A percentile compares a stretch with the other conserved stretches of the same genome.
Conservation (phyloP, 495 filamentous ascomycete species). For the Hypoxylon fuscum region DNA sequence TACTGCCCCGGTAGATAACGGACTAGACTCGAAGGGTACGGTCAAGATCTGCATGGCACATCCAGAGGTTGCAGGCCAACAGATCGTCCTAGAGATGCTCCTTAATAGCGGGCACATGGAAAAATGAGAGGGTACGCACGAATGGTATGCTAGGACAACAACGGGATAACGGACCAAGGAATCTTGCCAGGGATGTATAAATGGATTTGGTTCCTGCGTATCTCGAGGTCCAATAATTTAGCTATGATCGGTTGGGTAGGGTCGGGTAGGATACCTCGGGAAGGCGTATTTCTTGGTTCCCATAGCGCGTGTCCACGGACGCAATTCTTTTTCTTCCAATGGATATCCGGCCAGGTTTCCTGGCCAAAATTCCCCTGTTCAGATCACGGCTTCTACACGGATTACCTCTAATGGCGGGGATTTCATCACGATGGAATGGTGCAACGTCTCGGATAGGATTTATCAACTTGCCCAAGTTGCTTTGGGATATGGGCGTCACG, state of each 20-base stretch:
- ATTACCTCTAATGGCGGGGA: slow-evolving; percentile 1
- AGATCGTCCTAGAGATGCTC: slow-evolving; percentile 90
- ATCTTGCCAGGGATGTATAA: background rate
- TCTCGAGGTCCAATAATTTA: background rate
- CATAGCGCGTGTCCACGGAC: slow-evolving; percentile 2
- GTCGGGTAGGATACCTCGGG: slow-evolving; percentile 12
- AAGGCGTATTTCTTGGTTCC: slow-evolving; percentile 1
- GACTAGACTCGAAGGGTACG: slow-evolving; percentile 62
- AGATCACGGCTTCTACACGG: background rate
- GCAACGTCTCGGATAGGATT: background rate
- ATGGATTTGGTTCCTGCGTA: too few species aligned
- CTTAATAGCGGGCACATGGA: slow-evolving; percentile 95
- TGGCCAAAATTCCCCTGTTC: slow-evolving; percentile 21
- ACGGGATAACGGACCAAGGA: slow-evolving; percentile 7
- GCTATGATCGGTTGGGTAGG: background rate
- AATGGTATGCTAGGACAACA: slow-evolving; percentile 10
- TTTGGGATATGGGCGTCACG: slow-evolving; percentile 1
- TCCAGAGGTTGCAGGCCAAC: slow-evolving; percentile 79
- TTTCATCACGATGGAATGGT: slow-evolving; percentile 9
- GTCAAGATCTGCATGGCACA: slow-evolving; percentile 97
- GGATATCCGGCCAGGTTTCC: slow-evolving; percentile 23
- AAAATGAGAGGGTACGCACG: slow-evolving; percentile 48
- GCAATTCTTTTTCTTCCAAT: slow-evolving; percentile 18
- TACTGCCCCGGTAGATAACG: slow-evolving; percentile 29
- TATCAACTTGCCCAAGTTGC: background rate